Conservation (phyloP, 2,329 filamentous ascomycete species). For the Fusarium hostae region DNA sequence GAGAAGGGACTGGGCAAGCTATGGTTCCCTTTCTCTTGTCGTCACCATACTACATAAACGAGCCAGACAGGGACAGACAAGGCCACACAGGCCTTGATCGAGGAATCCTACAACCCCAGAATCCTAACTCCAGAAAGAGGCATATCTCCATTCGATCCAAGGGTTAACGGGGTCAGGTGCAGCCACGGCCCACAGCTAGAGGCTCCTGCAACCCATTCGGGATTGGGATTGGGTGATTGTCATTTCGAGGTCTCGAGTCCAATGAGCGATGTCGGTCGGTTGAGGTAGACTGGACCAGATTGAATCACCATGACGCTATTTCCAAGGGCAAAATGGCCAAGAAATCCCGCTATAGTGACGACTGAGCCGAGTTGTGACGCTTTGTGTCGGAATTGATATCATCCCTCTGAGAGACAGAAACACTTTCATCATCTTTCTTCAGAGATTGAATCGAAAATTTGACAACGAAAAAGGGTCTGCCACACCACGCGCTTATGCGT, state of each 20-base stretch:
- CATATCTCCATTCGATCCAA: conserved; percentile 40
- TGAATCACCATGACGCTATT: conserved; percentile 42
- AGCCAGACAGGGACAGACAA: not conserved
- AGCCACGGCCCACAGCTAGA: conserved; percentile 40
- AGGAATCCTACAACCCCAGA: conserved; percentile 30
- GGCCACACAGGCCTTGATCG: conserved; percentile 14
- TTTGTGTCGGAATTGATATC: conserved; percentile 20
- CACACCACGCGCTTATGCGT: conserved; percentile 33
- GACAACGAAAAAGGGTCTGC: conserved; percentile 22
- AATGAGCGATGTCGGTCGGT: conserved; percentile 33
- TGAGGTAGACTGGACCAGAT: conserved; percentile 6
- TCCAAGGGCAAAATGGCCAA: not conserved
- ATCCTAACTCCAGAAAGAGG: conserved; percentile 36
- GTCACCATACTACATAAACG: conserved; percentile 29
- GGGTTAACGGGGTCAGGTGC: conserved; percentile 43
- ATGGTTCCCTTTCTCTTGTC: conserved; percentile 16
- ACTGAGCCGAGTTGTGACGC: conserved; percentile 1
- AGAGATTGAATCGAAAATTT: conserved; percentile 22
- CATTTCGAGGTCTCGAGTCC: conserved; percentile 20
- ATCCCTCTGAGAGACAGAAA: not conserved
- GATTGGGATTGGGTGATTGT: conserved; percentile 31
- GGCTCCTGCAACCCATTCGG: conserved; percentile 41
- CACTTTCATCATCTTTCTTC: not conserved
- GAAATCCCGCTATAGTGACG: conserved; percentile 1
- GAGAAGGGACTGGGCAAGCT: conserved; percentile 23